Evolutionary conservation across 2,329 filamentous ascomycete genomes (phyloP).

Genomic region (Aspergillus neoniger): DNA sequence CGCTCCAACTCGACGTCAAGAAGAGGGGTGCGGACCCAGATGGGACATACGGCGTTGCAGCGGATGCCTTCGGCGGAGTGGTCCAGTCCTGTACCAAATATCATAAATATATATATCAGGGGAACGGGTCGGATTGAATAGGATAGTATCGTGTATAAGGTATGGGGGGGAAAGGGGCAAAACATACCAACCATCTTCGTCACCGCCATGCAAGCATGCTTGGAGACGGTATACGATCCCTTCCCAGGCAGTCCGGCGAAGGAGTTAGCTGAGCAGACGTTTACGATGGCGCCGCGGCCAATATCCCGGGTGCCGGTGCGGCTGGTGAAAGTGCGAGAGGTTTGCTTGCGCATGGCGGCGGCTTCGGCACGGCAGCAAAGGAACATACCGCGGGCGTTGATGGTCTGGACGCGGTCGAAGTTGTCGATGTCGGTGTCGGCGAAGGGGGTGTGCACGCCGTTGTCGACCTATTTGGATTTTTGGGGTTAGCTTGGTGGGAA

Average conservation of each 20-base stretch:
- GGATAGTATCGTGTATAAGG: too few relatives aligned
- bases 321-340: neutral
- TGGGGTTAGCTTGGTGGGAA: neutral
- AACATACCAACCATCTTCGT: slow-evolving; percentile 6
- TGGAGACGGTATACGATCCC: slow-evolving; percentile 4
- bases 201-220: slow-evolving; percentile 7
- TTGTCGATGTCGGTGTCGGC: slow-evolving; percentile 7
- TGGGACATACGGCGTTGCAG: neutral
- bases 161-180: too few relatives aligned
- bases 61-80: neutral
- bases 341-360: slow-evolving; percentile 6
- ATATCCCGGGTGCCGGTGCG: slow-evolving; percentile 1
- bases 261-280: slow-evolving; percentile 1
- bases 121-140: too few relatives aligned
- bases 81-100: neutral
- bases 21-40: neutral
- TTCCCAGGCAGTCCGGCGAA: slow-evolving; percentile 2
- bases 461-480: slow-evolving; percentile 1
- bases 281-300: slow-evolving; percentile 6
- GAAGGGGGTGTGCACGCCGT: neutral
- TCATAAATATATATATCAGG: too few relatives aligned
- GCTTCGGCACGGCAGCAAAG: neutral
- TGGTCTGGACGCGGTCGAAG: slow-evolving; percentile 2
- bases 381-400: slow-evolving; percentile 5
- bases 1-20: neutral